phyloP scores from a whole-genome alignment of 2,329 filamentous ascomycete genomes.

The Trichoderma atrobrunneum region DNA sequence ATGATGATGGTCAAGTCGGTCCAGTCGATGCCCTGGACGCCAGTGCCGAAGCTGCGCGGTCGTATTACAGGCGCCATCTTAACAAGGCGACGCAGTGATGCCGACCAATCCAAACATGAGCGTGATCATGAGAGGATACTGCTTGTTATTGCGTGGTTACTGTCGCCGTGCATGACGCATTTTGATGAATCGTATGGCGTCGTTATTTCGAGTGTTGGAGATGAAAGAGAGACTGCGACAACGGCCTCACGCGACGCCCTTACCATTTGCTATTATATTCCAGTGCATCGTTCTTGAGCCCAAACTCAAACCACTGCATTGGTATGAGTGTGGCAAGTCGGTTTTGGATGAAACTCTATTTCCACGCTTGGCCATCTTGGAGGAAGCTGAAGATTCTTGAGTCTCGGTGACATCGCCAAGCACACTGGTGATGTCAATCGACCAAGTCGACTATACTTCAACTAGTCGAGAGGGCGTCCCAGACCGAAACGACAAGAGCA shows the following conservation, averaged over 20 bases:
- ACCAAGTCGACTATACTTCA: neutral
- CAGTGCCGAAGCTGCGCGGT: constrained; percentile 3
- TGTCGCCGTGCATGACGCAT: neutral
- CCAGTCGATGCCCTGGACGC: neutral
- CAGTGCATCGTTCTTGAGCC: neutral
- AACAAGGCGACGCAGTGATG: neutral
- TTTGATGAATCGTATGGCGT: neutral
- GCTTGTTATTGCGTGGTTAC: neutral
- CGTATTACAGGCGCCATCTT: neutral
- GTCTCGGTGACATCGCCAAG: neutral
- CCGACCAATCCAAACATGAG: neutral
- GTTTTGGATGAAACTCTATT: constrained; percentile 1
- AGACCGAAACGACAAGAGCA: neutral
- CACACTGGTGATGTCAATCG: too few species aligned
- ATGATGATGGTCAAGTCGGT: constrained; percentile 11
- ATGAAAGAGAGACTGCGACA: neutral
- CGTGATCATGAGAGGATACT: neutral
- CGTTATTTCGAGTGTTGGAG: neutral
- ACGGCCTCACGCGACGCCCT: neutral
- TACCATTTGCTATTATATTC: constrained; percentile 3
- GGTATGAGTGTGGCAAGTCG: neutral
- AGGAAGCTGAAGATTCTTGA: neutral
- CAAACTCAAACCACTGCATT: neutral
- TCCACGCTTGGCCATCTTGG: neutral
- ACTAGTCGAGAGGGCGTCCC: neutral